Base-by-base conservation (phyloP, 305 asterid species). In the Rubia tinctorum region DNA sequence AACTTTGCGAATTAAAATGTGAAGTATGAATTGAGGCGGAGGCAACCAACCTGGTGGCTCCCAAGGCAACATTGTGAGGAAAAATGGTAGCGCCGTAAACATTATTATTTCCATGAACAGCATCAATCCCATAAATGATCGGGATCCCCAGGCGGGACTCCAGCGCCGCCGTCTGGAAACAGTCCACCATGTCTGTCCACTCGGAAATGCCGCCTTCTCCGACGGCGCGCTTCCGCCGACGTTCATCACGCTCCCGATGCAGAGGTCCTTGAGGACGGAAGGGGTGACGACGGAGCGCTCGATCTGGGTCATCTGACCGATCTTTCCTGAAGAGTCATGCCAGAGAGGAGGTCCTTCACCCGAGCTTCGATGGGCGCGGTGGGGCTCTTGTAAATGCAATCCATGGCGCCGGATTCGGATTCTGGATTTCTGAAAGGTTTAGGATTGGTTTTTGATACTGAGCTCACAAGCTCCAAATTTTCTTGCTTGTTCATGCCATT, bases 81-180 rank as follows among this genome's bases (percentile, higher is more conserved):
- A 93, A 93, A 82, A 94, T 86, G 74, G 99, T 94, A 75, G 99
- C 71, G 66, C 97, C 99, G 75, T 87, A 85, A n/a, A 94, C 98
- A 77, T 94, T 94, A 81, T 87, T 89, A 79, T 94, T 94, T 1
- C 98, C 97, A 77, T 94, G 99, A 79, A 94, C 96, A 8, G 99
- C 97, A 84, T 94, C 99, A 6, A 81, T 73, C 22, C 99, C 99
- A 65, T 94, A 94, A 42, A 94, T 75, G n/a, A 91, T 83, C 37
- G 99, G 99, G 75, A 94, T 90, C 47, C 85, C 85, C 1, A 84
- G 74, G 23, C 87, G 77, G 22, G 87, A 81, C 18, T 71, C 81
- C 59, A 84, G 37, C 7, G 87, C 82, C 2, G 82, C 83, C 84
- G 73, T 79, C 78, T 84, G 87, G 73, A 73, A 81, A 56, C 62